Evolutionary conservation across 2,329 filamentous ascomycete genomes (phyloP).

Genomic region (Neonectria hederae): DNA sequence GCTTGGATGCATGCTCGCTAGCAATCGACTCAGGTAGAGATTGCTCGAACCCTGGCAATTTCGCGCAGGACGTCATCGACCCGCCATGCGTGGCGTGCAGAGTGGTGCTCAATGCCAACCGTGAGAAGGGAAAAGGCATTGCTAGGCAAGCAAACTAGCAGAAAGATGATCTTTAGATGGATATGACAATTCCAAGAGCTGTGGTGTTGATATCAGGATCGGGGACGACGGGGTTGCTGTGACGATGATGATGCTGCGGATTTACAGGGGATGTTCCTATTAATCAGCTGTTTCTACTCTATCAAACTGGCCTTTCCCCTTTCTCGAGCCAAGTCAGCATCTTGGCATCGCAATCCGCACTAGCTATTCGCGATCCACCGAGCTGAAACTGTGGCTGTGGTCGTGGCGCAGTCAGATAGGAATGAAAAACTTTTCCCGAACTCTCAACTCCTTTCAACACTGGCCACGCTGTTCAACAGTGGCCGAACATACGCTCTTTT

Average conservation of each 20-base stretch:
- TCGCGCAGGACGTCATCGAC: not conserved
- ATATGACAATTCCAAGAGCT: not conserved
- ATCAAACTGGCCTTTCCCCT: too few relatives aligned
- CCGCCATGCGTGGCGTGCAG: not conserved
- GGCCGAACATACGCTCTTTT: slow-evolving; percentile 18
- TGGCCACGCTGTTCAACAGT: slow-evolving; percentile 1
- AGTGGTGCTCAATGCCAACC: not conserved
- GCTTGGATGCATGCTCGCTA: not conserved
- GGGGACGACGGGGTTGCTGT: too few relatives aligned
- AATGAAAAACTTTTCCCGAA: slow-evolving; percentile 23
- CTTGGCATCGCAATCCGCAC: not conserved
- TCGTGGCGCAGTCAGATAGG: slow-evolving; percentile 13
- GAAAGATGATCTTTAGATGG: not conserved
- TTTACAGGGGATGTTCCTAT: too few relatives aligned
- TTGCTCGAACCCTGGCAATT: not conserved
- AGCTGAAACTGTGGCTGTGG: slow-evolving; percentile 16
- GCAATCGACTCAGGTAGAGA: not conserved
- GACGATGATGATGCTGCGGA: too few relatives aligned
- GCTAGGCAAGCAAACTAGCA: too few relatives aligned
- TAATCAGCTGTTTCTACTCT: too few relatives aligned
- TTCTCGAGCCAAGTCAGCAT: not conserved
- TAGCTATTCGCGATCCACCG: not conserved
- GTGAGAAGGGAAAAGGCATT: not conserved
- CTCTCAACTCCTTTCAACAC: not conserved
- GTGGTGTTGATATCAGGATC: not conserved